Conservation (phyloP, 2,329 filamentous ascomycete genomes). For the Torrubiella hemipterigena region DNA sequence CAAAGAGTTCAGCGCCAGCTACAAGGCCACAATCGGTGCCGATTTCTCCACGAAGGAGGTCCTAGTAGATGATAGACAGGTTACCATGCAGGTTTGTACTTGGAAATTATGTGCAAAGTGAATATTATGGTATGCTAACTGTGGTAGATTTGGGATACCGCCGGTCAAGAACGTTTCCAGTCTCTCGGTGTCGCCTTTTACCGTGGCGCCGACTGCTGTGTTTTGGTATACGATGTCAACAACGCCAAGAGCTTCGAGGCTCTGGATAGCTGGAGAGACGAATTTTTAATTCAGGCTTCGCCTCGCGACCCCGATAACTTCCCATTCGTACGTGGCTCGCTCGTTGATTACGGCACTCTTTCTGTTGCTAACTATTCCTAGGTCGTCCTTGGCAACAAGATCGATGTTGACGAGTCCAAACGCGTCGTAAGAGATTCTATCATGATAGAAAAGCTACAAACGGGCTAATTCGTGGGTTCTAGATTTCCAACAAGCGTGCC, state of each 20-base stretch:
- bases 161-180: slow-evolving; percentile 94
- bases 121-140: slow-evolving; percentile 2
- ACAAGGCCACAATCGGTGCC: slow-evolving; percentile 98
- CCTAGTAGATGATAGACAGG: slow-evolving; percentile 87
- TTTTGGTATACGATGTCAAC: slow-evolving; percentile 96
- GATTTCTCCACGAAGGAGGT: slow-evolving; percentile 98
- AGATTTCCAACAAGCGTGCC: slow-evolving; percentile 91
- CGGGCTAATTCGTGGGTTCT: slow-evolving; percentile 4
- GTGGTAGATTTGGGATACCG: slow-evolving; percentile 85
- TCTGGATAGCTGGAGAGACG: slow-evolving; percentile 94
- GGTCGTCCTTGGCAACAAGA: slow-evolving; percentile 97
- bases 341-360: background rate
- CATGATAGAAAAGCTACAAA: slow-evolving; percentile 1
- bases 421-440: slow-evolving; percentile 52
- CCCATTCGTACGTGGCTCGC: slow-evolving; percentile 67
- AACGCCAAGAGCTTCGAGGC: slow-evolving; percentile 99
- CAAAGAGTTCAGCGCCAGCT: slow-evolving; percentile 99
- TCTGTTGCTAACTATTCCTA: slow-evolving; percentile 22
- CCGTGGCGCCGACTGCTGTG: slow-evolving; percentile 92
- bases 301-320: slow-evolving; percentile 95
- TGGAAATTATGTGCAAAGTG: slow-evolving; percentile 6
- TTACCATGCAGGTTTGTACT: slow-evolving; percentile 81
- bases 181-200: slow-evolving; percentile 97
- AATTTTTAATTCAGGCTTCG: slow-evolving; percentile 95
- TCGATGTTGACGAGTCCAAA: slow-evolving; percentile 97